These are phyloP conservation scores for Epichloe sp. DNA, from an alignment of 2,329 filamentous ascomycete species.

Conservation along the genomic window DNA sequence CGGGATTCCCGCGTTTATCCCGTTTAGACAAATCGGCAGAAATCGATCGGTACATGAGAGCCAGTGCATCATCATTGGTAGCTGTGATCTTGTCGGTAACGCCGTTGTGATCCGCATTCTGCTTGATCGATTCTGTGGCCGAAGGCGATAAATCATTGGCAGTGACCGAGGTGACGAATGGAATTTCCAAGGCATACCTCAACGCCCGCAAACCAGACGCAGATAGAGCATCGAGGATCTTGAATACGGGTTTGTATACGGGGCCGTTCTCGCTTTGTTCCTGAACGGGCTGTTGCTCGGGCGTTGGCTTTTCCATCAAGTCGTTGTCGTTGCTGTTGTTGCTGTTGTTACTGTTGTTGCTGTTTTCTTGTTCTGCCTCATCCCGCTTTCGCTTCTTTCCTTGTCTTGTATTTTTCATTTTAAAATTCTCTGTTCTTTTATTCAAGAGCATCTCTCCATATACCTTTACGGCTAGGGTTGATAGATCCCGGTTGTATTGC, in stretches of 20 bases:
- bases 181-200: slow-evolving; percentile 83
- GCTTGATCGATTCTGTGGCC: slow-evolving; percentile 66
- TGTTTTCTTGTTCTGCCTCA: slow-evolving; percentile 10
- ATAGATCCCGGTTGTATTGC: slow-evolving; percentile 95
- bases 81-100: slow-evolving; percentile 58
- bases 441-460: slow-evolving; percentile 58
- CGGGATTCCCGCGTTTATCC: slow-evolving; percentile 25
- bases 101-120: slow-evolving; percentile 75
- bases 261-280: slow-evolving; percentile 14
- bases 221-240: slow-evolving; percentile 89
- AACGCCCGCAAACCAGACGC: slow-evolving; percentile 85
- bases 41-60: slow-evolving; percentile 74
- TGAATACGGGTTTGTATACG: slow-evolving; percentile 40
- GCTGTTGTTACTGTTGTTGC: background rate
- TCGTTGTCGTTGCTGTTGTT: background rate
- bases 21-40: slow-evolving; percentile 36
- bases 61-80: slow-evolving; percentile 70
- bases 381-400: slow-evolving; percentile 36
- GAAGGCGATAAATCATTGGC: slow-evolving; percentile 78
- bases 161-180: slow-evolving; percentile 67
- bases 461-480: slow-evolving; percentile 79
- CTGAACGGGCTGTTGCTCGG: slow-evolving; percentile 5
- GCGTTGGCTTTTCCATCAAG: background rate
- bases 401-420: slow-evolving; percentile 25
- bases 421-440: slow-evolving; percentile 26